phyloP scores from a whole-genome alignment of 2,329 filamentous ascomycete genomes.

The Zymoseptoria crescenta region DNA sequence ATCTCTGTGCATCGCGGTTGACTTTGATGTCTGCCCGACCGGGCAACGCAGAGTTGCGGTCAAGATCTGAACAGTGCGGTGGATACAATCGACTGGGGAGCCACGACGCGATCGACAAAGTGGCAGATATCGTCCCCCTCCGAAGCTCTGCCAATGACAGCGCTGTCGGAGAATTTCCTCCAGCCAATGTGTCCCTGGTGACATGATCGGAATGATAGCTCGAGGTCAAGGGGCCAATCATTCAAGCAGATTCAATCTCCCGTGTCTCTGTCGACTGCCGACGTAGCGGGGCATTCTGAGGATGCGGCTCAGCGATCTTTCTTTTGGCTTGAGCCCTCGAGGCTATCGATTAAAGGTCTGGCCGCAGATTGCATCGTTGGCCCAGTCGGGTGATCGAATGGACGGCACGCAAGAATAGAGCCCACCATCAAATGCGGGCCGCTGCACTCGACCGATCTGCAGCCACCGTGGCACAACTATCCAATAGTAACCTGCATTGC shows the following conservation, averaged over 20 bases:
- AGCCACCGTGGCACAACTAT: slow-evolving; percentile 17
- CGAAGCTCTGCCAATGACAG: slow-evolving; percentile 7
- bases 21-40: slow-evolving; percentile 7
- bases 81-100: neutral
- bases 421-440: slow-evolving; percentile 10
- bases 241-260: slow-evolving; percentile 8
- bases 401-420: slow-evolving; percentile 20
- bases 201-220: neutral
- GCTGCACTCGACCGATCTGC: slow-evolving; percentile 20
- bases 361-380: slow-evolving; percentile 12
- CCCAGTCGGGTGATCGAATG: slow-evolving; percentile 16
- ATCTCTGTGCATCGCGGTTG: slow-evolving; percentile 12
- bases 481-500: slow-evolving; percentile 18
- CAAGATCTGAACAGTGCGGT: slow-evolving; percentile 10
- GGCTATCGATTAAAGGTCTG: neutral
- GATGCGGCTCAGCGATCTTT: neutral
- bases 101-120: neutral
- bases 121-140: neutral
- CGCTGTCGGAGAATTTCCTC: neutral
- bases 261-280: slow-evolving; percentile 3
- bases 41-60: slow-evolving; percentile 16
- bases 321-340: neutral
- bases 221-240: neutral
- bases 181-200: neutral
- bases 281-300: neutral